These are phyloP conservation scores for Solanum microdontum DNA, from an alignment of 257 asterid species.

Conservation along the genomic window DNA sequence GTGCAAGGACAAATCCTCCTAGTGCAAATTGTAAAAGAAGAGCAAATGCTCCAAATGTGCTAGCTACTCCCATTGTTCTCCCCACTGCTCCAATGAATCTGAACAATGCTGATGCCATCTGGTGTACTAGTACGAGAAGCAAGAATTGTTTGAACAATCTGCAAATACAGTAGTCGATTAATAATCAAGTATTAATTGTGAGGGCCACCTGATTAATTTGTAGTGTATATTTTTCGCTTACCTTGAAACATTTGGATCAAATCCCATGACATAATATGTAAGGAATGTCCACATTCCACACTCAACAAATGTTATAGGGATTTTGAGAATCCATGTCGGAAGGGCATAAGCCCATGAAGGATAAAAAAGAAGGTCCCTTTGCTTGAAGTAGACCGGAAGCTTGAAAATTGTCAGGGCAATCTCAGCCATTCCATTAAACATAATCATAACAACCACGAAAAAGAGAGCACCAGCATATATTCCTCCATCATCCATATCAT, in stretches of 20 bases:
- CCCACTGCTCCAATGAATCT: constrained; percentile 60
- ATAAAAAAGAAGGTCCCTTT: constrained; percentile 42
- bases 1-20: constrained; percentile 54
- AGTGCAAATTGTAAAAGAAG: constrained; percentile 47
- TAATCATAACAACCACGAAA: constrained; percentile 23
- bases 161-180: constrained; percentile 3
- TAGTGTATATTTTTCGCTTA: not conserved
- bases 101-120: constrained; percentile 43
- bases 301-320: constrained; percentile 41
- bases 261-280: constrained; percentile 58
- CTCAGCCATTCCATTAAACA: constrained; percentile 61
- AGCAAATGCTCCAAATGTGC: constrained; percentile 57
- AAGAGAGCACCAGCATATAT: constrained; percentile 46
- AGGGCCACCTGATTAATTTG: not conserved
- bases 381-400: constrained; percentile 60
- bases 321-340: constrained; percentile 51
- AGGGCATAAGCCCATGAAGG: constrained; percentile 57
- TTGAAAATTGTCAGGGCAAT: constrained; percentile 47
- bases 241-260: constrained; percentile 64
- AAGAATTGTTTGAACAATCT: constrained; percentile 46
- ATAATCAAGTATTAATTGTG: not conserved
- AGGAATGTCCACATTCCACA: constrained; percentile 38
- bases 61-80: constrained; percentile 56
- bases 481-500: constrained; percentile 28
- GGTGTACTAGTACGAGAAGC: constrained; percentile 30